These are phyloP conservation scores for Fusarium pseudograminearum DNA, from an alignment of 2,329 filamentous ascomycete species.

Conservation along the genomic window DNA sequence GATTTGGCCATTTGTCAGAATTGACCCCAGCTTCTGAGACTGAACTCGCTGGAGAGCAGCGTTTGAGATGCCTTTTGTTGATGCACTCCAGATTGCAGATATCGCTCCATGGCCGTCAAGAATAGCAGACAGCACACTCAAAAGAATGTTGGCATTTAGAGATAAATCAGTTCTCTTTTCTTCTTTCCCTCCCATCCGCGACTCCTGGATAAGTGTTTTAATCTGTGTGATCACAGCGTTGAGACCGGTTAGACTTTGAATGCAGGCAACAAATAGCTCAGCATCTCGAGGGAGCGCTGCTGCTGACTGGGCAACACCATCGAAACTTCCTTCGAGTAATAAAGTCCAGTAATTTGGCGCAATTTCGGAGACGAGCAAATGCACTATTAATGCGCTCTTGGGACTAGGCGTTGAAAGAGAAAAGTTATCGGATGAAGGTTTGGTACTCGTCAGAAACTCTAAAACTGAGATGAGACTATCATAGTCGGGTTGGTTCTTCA, in stretches of 20 bases:
- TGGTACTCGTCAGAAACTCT: slow-evolving; percentile 59
- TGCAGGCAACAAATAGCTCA: slow-evolving; percentile 68
- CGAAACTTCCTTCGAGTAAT: slow-evolving; percentile 61
- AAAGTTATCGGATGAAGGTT: slow-evolving; percentile 38
- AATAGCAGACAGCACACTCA: slow-evolving; percentile 59
- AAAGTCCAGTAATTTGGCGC: slow-evolving; percentile 85
- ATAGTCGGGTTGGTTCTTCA: slow-evolving; percentile 73
- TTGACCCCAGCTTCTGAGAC: slow-evolving; percentile 55
- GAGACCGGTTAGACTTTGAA: slow-evolving; percentile 80
- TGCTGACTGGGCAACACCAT: slow-evolving; percentile 15
- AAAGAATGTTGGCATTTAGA: slow-evolving; percentile 58
- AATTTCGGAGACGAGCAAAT: slow-evolving; percentile 78
- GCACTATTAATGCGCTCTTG: slow-evolving; percentile 78
- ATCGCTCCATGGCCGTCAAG: slow-evolving; percentile 56
- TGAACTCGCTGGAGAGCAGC: slow-evolving; percentile 49
- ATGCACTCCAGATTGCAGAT: slow-evolving; percentile 54
- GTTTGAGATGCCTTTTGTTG: slow-evolving; percentile 43
- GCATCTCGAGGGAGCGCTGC: slow-evolving; percentile 52
- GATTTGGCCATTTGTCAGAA: slow-evolving; percentile 63
- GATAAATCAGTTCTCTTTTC: slow-evolving; percentile 56
- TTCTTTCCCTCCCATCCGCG: slow-evolving; percentile 55
- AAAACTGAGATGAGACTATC: slow-evolving; percentile 66
- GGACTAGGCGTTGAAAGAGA: slow-evolving; percentile 66
- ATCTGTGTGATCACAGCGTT: slow-evolving; percentile 81
- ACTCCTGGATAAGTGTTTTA: slow-evolving; percentile 68